phyloP scores from a whole-genome alignment of 1,284 basidiomycete genomes.

The Blastosporella zonata region DNA sequence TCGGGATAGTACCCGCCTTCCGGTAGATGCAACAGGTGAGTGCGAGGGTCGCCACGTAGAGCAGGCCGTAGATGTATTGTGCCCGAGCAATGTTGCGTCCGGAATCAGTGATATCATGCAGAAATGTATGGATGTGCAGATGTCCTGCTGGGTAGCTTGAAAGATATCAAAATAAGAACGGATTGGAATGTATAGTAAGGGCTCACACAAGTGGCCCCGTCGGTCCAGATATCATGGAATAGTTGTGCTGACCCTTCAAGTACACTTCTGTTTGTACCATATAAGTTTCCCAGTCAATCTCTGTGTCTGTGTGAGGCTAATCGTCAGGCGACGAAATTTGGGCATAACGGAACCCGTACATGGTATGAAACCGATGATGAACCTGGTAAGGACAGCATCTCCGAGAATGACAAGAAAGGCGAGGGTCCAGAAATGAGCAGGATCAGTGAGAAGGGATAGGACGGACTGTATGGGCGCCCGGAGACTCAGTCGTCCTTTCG shows the following conservation, averaged over 20 bases:
- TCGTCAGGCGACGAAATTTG: conserved; percentile 1
- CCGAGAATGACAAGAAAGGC: conserved; percentile 63
- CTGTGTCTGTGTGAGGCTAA: conserved; percentile 70
- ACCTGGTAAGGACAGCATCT: conserved; percentile 71
- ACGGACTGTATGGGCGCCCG: conserved; percentile 4
- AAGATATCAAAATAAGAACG: conserved; percentile 6
- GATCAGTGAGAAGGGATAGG: conserved; percentile 49
- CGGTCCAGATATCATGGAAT: conserved; percentile 82
- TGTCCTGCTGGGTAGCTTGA: conserved; percentile 93
- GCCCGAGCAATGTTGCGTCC: conserved; percentile 65
- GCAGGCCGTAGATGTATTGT: conserved; percentile 74
- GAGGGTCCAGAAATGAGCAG: conserved; percentile 63
- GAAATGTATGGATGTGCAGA: conserved; percentile 78
- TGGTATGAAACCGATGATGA: conserved; percentile 76
- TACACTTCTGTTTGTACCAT: conserved; percentile 85
- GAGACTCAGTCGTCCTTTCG: conserved; percentile 20
- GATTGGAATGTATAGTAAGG: neutral
- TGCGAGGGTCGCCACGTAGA: conserved; percentile 70
- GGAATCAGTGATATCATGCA: conserved; percentile 64
- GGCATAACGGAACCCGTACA: conserved; percentile 52
- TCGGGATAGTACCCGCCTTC: conserved; percentile 64
- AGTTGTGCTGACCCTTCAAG: conserved; percentile 82
- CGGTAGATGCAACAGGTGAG: conserved; percentile 71
- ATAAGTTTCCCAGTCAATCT: conserved; percentile 97
- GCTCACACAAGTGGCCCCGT: conserved; percentile 92